phyloP scores from a whole-genome alignment of 345 rosid species.

The Linum trigynum region DNA sequence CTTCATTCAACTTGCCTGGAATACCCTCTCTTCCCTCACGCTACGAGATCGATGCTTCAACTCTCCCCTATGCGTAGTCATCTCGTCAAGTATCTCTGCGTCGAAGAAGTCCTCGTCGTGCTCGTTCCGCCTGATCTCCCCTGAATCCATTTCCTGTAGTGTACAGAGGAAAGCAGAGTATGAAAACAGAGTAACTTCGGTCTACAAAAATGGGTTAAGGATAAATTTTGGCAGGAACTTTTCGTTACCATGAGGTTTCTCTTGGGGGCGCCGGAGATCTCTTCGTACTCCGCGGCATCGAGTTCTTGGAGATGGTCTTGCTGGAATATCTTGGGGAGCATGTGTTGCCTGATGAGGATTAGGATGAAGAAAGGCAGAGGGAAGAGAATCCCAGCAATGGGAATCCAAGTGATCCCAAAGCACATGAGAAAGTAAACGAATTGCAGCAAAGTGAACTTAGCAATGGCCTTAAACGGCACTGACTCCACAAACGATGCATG shows the following conservation, averaged over 20 bases:
- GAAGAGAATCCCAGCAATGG: slow-evolving; percentile 64
- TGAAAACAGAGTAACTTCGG: neutral
- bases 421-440: slow-evolving; percentile 49
- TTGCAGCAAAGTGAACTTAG: slow-evolving; percentile 56
- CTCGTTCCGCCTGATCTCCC: slow-evolving; percentile 23
- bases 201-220: neutral
- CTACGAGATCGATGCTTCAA: slow-evolving; percentile 54
- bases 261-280: slow-evolving; percentile 44
- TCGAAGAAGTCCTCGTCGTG: slow-evolving; percentile 45
- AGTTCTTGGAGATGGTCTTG: slow-evolving; percentile 56
- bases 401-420: slow-evolving; percentile 78
- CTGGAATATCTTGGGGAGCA: slow-evolving; percentile 57
- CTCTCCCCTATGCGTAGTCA: slow-evolving; percentile 76
- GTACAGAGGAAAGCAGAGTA: neutral
- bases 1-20: slow-evolving; percentile 18
- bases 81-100: slow-evolving; percentile 67
- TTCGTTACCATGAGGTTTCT: slow-evolving; percentile 35
- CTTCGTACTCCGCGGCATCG: slow-evolving; percentile 71
- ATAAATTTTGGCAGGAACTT: neutral
- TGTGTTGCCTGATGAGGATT: slow-evolving; percentile 47
- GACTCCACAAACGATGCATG: slow-evolving; percentile 72
- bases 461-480: slow-evolving; percentile 59
- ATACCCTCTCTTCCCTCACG: slow-evolving; percentile 38
- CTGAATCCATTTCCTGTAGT: slow-evolving; percentile 16
- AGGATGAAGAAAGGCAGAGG: slow-evolving; percentile 71